phyloP scores from a whole-genome alignment of 345 rosid genomes.

The Psidium guajava region DNA sequence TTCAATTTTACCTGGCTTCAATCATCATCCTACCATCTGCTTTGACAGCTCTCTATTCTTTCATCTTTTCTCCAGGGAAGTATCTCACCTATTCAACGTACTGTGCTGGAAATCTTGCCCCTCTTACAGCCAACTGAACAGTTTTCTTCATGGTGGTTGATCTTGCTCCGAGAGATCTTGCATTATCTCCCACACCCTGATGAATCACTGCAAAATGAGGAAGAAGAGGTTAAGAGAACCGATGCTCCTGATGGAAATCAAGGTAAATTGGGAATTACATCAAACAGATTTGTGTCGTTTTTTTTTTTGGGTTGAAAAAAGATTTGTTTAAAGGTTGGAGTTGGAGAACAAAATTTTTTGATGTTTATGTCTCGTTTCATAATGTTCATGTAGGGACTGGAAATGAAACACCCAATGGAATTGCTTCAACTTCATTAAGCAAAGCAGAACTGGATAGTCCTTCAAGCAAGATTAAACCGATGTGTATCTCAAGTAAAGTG shows the following conservation, averaged over 20 bases:
- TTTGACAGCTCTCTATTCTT: background rate
- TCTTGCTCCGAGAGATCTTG: constrained; percentile 55
- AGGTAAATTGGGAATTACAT: constrained; percentile 18
- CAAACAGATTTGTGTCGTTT: background rate
- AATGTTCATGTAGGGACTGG: constrained; percentile 14
- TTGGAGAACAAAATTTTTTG: constrained; percentile 4
- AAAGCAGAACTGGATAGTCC: constrained; percentile 22
- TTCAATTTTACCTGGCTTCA: background rate
- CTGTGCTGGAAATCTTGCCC: constrained; percentile 72
- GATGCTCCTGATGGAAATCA: constrained; percentile 18
- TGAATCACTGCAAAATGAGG: constrained; percentile 28
- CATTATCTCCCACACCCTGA: constrained; percentile 65
- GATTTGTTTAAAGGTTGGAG: background rate
- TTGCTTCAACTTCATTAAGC: constrained; percentile 19
- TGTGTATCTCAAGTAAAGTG: constrained; percentile 29
- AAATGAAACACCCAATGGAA: constrained; percentile 28
- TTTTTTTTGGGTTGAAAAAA: too few relatives aligned
- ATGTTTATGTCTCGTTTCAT: constrained; percentile 7
- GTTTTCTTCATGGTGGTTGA: constrained; percentile 82
- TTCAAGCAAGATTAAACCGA: constrained; percentile 13
- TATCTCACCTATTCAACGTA: constrained; percentile 68
- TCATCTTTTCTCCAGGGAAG: constrained; percentile 42
- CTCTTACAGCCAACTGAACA: constrained; percentile 60
- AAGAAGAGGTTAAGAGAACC: constrained; percentile 35
- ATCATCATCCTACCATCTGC: background rate